Base-by-base conservation (phyloP, 2,329 filamentous ascomycete species). In the Fusarium sarcochroum region DNA sequence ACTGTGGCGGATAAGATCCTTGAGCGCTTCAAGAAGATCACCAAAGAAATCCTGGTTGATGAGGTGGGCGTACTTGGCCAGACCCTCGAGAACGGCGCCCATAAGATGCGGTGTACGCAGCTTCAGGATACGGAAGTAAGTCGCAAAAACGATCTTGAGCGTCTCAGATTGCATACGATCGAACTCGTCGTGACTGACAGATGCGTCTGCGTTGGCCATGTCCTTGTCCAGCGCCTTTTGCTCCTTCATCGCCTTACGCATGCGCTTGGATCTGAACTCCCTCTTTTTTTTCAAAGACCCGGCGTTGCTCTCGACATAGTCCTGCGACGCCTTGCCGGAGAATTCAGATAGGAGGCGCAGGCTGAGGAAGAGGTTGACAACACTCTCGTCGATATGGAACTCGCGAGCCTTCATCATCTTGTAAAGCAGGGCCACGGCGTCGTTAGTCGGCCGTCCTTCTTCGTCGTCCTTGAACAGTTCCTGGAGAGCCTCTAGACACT, bases 41-140 rank as follows among this genome's bases (percentile, higher is more conserved):
- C 95, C 96, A 74, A 99, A 99, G 84, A 99, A 98, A 77, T 99
- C 93, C 76, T 99, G 94, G 82, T 99, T 99, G 85, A 99, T 99
- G 62, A 99, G 86, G 77, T 98, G 96, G 5, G 94, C 91, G 77
- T 97, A 99, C 76, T 94, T 94, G 50, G 95, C 94, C 21, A 99
- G 83, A 27, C 96, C 96, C 82, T 98, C 96, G 7, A 99, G 87
- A 1, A 98, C 94, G 15, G 95, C 94, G n/a, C 96, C 96, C 93
- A 98, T 98, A 18, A 99, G 87, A 70, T 91, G 89, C 15, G 93
- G 90, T 23, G 89, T 86, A 25, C 94, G 89, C 54, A 90, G 85
- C 82, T 98, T 98, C 42, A 99, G 83, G 55, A 98, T 95, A 52
- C 94, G 91, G 80, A 99, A 98, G 82, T 99, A 99, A 3, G 90